A percentile compares a stretch with the other conserved stretches of the same genome.
Conservation (phyloP, 2,329 filamentous ascomycete species). For the Xylariaceae sp. region DNA sequence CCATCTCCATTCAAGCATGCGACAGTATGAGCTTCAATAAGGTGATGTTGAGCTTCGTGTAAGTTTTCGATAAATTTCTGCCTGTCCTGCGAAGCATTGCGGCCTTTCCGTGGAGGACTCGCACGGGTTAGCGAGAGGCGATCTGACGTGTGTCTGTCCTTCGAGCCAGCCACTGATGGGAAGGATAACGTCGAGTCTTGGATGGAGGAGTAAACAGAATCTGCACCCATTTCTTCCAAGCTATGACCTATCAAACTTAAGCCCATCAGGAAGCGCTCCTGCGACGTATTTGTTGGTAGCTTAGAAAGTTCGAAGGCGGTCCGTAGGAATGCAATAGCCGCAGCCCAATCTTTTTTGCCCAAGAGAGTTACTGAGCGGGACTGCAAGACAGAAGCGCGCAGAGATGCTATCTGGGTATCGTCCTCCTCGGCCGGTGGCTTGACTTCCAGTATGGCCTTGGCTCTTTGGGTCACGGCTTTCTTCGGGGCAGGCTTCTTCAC, state of each 20-base stretch:
- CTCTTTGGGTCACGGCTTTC: slow-evolving; percentile 23
- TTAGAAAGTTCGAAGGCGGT: slow-evolving; percentile 42
- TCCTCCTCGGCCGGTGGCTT: slow-evolving; percentile 14
- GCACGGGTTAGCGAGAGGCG: slow-evolving; percentile 31
- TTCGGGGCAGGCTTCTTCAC: slow-evolving; percentile 23
- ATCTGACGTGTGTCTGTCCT: slow-evolving; percentile 36
- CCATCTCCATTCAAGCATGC: slow-evolving; percentile 52
- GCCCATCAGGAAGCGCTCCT: slow-evolving; percentile 59
- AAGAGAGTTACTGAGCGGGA: slow-evolving; percentile 43
- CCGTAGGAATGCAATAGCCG: slow-evolving; percentile 53
- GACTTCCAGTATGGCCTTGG: slow-evolving; percentile 8
- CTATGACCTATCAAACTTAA: slow-evolving; percentile 65
- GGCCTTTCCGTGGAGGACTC: slow-evolving; percentile 28
- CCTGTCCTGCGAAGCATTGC: slow-evolving; percentile 20
- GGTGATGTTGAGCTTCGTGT: slow-evolving; percentile 59
- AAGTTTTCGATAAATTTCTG: slow-evolving; percentile 55
- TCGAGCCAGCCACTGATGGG: slow-evolving; percentile 56
- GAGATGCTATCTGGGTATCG: slow-evolving; percentile 31
- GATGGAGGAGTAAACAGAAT: slow-evolving; percentile 83
- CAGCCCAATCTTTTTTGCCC: slow-evolving; percentile 50
- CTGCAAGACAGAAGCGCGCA: slow-evolving; percentile 36
- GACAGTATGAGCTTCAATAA: slow-evolving; percentile 59
- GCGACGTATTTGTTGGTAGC: slow-evolving; percentile 35
- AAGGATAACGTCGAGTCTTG: slow-evolving; percentile 91
- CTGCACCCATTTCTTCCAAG: slow-evolving; percentile 66